Conservation (phyloP, 2,329 filamentous ascomycete species). For the Cryoendolithus antarcticus region DNA sequence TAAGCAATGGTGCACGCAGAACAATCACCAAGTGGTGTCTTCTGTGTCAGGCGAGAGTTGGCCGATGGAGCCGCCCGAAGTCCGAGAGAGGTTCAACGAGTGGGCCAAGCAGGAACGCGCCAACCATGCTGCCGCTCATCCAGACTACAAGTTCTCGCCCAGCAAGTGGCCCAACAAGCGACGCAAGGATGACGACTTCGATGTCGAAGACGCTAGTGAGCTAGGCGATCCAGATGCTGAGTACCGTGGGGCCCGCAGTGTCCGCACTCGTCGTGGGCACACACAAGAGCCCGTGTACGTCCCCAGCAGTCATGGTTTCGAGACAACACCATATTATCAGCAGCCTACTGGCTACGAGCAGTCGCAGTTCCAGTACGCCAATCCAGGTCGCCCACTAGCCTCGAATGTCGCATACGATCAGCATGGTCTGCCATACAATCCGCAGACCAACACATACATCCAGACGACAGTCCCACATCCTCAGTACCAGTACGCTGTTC, state of each 20-base stretch:
- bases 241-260: slow-evolving; percentile 17
- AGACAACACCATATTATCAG: slow-evolving; percentile 21
- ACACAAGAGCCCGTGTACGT: slow-evolving; percentile 13
- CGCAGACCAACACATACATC: slow-evolving; percentile 17
- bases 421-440: slow-evolving; percentile 17
- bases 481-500: slow-evolving; percentile 15
- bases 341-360: slow-evolving; percentile 16
- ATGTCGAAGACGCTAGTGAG: slow-evolving; percentile 21
- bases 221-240: slow-evolving; percentile 24
- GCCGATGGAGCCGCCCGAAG: slow-evolving; percentile 61
- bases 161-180: slow-evolving; percentile 53
- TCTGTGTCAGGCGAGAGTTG: slow-evolving; percentile 78
- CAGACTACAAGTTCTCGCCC: slow-evolving; percentile 87
- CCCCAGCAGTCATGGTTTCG: slow-evolving; percentile 17
- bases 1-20: slow-evolving; percentile 67
- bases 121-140: slow-evolving; percentile 76
- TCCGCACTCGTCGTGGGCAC: slow-evolving; percentile 13
- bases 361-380: slow-evolving; percentile 18
- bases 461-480: slow-evolving; percentile 11
- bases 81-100: slow-evolving; percentile 64
- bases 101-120: slow-evolving; percentile 69
- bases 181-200: slow-evolving; percentile 22
- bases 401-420: slow-evolving; percentile 19
- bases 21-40: slow-evolving; percentile 90
- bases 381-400: slow-evolving; percentile 16